Percentiles rank a stretch among this genome's conserved stretches.
phyloP scores from a whole-genome alignment of 306 rosid genomes.

The Ammopiptanthus mongolicus region DNA sequence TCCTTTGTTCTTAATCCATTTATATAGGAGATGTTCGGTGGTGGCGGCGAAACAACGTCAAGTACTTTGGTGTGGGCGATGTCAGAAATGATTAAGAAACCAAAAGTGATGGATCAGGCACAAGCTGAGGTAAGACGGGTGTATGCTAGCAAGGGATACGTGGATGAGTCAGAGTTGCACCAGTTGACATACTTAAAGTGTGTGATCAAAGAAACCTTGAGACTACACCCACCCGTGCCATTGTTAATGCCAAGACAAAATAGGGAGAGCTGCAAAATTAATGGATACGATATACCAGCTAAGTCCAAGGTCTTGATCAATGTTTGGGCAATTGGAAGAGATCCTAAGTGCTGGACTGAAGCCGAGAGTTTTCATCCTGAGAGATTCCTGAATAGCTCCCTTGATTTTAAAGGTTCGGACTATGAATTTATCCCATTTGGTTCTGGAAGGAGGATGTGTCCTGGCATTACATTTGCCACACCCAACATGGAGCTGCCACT shows the following conservation, averaged over 20 bases:
- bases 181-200: slow-evolving; percentile 13
- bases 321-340: slow-evolving; percentile 31
- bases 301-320: not conserved
- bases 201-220: slow-evolving; percentile 29
- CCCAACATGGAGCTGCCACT: slow-evolving; percentile 21
- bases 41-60: slow-evolving; percentile 34
- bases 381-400: not conserved
- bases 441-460: slow-evolving; percentile 30
- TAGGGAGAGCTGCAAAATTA: slow-evolving; percentile 15
- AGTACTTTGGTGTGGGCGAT: slow-evolving; percentile 28
- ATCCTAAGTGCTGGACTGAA: slow-evolving; percentile 26
- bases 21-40: slow-evolving; percentile 31
- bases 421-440: slow-evolving; percentile 26
- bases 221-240: slow-evolving; percentile 22
- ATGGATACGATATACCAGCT: slow-evolving; percentile 2
- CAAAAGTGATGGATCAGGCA: slow-evolving; percentile 29
- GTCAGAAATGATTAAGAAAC: slow-evolving; percentile 39
- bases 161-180: slow-evolving; percentile 14
- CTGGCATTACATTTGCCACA: slow-evolving; percentile 22
- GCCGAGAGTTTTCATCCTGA: slow-evolving; percentile 18
- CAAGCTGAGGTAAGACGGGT: slow-evolving; percentile 33
- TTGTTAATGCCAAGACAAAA: slow-evolving; percentile 22
- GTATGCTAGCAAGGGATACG: not conserved
- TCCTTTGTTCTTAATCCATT: not conserved
- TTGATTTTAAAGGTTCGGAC: slow-evolving; percentile 21